Evolutionary conservation across 1,139 yeast species (phyloP).

Genomic region (Yamadazyma triangularis): DNA sequence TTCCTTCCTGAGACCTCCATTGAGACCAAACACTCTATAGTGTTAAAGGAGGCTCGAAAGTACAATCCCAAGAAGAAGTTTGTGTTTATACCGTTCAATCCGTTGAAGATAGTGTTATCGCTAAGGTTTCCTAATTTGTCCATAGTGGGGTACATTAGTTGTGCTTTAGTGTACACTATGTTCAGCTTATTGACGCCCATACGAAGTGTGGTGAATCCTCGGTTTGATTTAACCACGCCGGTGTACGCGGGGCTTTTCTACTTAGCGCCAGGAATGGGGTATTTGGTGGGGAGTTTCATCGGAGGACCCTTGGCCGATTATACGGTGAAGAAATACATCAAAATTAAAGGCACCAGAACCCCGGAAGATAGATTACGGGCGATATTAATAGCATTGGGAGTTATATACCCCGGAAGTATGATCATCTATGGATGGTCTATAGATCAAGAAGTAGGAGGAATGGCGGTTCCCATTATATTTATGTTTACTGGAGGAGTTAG

Average conservation of each 20-base stretch:
- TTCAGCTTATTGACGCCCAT: conserved; percentile 47
- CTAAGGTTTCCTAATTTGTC: conserved; percentile 34
- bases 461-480: conserved; percentile 45
- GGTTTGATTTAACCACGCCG: conserved; percentile 41
- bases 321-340: conserved; percentile 35
- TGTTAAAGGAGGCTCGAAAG: no score
- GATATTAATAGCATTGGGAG: conserved; percentile 24
- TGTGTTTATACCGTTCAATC: conserved; percentile 37
- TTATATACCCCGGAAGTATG: conserved; percentile 33
- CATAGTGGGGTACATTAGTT: conserved; percentile 37
- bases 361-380: conserved; percentile 49
- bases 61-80: no score
- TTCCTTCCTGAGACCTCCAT: conserved; percentile 37
- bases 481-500: conserved; percentile 44
- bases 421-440: conserved; percentile 51
- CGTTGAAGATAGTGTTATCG: conserved; percentile 32
- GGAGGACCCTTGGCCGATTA: conserved; percentile 49
- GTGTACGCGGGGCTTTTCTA: conserved; percentile 45
- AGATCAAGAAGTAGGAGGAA: conserved; percentile 44
- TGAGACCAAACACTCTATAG: no score
- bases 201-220: conserved; percentile 46
- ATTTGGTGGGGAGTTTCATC: conserved; percentile 38
- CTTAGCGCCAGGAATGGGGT: conserved; percentile 49
- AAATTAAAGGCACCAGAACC: conserved; percentile 33
- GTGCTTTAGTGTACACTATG: conserved; percentile 41